Evolutionary conservation across 345 rosid species (phyloP), one percentile per base, ranked within the genome.

Genomic region (Raphanus sativus): DNA sequence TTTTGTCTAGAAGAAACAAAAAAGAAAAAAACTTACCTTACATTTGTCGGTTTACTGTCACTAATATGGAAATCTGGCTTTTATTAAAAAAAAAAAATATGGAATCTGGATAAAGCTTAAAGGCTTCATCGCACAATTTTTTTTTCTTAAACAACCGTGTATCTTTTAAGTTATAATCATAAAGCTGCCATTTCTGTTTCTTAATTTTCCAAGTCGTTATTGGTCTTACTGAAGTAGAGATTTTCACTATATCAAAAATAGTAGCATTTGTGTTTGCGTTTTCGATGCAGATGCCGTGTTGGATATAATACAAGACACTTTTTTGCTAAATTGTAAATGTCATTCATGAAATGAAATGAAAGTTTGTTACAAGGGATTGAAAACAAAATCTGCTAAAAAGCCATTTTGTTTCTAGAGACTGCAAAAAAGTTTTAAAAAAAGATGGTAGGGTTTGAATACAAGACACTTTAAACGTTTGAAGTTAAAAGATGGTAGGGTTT

Each of bases 21-120:
- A 65, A 65, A 66, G 25, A 25, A 59, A 16, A 52, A 11, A 63
- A 36, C 13, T 25, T 67, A 67, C 25, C 62, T 54, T 69, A 32
- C 42, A 33, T 16, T 32, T 69, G 72, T 50, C 71, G 50, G 61
- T 50, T 68, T 68, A 30, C 42, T 68, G 62, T 52, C 72, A 69
- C 62, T 30, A 50, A 29, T 52, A 67, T 67, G 21, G 21, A 21
- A 21, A 21, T 21, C 21, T 21, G 21, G 21, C 21, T 21, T 21
- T 21, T 21, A 21, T 21, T 21, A 21, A 21, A 21, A 21, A 21
- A 21, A 21, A 21, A 21, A 21, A 21, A 21, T 0, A 21, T 0
- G 21, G 21, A 21, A 21, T 21, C 34, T 70, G 24, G 74, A 56
- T 70, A 13, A 70, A 70, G 24, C 12, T 69, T 16, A 17, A 52